Conservation (phyloP, 2,329 filamentous ascomycete species). For the Rhynchosporium graminicola region DNA sequence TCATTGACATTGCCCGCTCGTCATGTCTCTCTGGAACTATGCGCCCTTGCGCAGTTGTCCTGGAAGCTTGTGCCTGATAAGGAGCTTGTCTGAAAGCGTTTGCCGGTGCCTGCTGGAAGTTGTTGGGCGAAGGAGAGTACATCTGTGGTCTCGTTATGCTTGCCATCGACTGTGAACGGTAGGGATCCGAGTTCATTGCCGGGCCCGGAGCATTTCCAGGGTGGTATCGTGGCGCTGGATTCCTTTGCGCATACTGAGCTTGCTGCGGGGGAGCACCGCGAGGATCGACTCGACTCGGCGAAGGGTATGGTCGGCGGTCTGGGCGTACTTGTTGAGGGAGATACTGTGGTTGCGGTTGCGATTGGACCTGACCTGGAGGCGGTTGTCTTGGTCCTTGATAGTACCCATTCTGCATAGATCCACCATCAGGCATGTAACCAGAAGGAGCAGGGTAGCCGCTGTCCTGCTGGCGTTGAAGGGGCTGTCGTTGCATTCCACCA, state of each 20-base stretch:
- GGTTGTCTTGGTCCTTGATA: conserved; percentile 48
- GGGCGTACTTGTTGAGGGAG: conserved; percentile 61
- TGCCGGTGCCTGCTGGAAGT: conserved; percentile 67
- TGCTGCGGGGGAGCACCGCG: conserved; percentile 41
- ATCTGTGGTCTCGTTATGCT: conserved; percentile 71
- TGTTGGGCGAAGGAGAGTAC: conserved; percentile 64
- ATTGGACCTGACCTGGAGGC: conserved; percentile 39
- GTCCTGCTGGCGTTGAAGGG: conserved; percentile 57
- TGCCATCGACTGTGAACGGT: conserved; percentile 91
- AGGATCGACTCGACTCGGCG: conserved; percentile 52
- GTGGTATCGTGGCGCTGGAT: conserved; percentile 60
- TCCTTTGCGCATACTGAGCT: conserved; percentile 48
- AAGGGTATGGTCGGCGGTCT: conserved; percentile 69
- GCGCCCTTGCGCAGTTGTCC: conserved; percentile 88
- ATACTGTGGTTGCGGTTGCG: conserved; percentile 57
- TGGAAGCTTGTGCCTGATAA: conserved; percentile 65
- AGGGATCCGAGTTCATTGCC: conserved; percentile 80
- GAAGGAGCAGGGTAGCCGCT: conserved; percentile 39
- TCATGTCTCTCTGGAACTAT: conserved; percentile 89
- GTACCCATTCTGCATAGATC: conserved; percentile 51
- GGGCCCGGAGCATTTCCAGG: conserved; percentile 53
- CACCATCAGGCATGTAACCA: conserved; percentile 37
- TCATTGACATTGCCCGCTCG: conserved; percentile 96
- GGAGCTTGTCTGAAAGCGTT: conserved; percentile 78
- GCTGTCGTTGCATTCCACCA: conserved; percentile 62